Evolutionary conservation across 306 rosid genomes (phyloP).

Genomic region (Prunus campanulata): DNA sequence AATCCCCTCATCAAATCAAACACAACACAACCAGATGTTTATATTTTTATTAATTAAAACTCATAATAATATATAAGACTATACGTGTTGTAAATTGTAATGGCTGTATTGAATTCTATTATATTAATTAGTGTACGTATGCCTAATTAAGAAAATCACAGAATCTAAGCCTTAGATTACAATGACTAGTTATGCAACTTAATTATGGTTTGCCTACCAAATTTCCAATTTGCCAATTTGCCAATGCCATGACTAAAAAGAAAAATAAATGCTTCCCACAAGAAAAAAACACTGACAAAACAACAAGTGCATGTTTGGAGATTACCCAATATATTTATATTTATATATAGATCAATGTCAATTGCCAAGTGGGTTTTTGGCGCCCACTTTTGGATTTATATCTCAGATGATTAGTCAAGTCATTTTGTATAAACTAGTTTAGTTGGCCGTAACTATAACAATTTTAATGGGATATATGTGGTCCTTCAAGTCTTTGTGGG

Average conservation of each 20-base stretch:
- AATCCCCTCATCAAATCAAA: background rate
- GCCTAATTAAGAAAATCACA: constrained; percentile 10
- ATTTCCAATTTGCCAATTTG: too few relatives aligned
- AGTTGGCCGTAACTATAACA: background rate
- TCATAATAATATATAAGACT: background rate
- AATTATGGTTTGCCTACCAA: background rate
- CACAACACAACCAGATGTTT: background rate
- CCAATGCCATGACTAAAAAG: background rate
- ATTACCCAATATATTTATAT: constrained; percentile 3
- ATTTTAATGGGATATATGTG: background rate
- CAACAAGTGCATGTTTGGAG: constrained; percentile 7
- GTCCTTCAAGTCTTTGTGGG: background rate
- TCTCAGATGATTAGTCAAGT: background rate
- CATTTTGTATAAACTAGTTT: background rate
- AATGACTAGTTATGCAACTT: constrained; percentile 5
- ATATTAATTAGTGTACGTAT: too few relatives aligned
- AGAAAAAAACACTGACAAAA: constrained; percentile 12
- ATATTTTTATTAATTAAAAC: background rate
- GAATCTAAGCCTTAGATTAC: constrained; percentile 43
- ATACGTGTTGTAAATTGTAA: too few relatives aligned
- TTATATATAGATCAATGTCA: background rate
- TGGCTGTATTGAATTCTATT: too few relatives aligned
- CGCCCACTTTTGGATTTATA: background rate
- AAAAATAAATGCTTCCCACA: background rate
- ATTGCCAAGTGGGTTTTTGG: background rate